Percentiles rank a stretch among this genome's conserved stretches.
Conservation (phyloP, 805 yeast species). For the Ogataea chonburiensis region DNA sequence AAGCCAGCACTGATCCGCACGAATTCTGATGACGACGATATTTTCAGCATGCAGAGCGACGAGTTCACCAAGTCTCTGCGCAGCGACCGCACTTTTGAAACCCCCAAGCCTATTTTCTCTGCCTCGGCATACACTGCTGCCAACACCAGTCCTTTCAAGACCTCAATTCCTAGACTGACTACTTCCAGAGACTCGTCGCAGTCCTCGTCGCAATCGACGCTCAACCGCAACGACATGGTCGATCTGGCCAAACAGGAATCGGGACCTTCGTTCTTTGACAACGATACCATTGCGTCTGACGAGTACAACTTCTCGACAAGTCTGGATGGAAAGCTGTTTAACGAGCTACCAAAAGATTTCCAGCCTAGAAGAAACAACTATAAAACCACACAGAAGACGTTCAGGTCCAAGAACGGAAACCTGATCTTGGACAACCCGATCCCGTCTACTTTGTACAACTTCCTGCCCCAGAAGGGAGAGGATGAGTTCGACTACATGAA, state of each 20-base stretch:
- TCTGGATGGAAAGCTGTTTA: constrained; percentile 34
- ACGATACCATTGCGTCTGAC: constrained; percentile 23
- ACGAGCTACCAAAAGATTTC: constrained; percentile 31
- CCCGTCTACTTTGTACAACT: constrained; percentile 82
- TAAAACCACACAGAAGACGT: constrained; percentile 52
- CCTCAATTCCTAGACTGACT: constrained; percentile 23
- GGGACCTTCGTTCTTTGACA: constrained; percentile 19
- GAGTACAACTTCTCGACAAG: constrained; percentile 25
- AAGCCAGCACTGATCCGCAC: constrained; percentile 47
- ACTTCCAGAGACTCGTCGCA: constrained; percentile 28
- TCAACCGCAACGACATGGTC: constrained; percentile 6
- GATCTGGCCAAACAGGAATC: constrained; percentile 17
- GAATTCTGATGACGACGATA: constrained; percentile 36
- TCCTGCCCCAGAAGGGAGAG: constrained; percentile 80
- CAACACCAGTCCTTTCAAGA: constrained; percentile 32
- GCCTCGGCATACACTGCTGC: constrained; percentile 65
- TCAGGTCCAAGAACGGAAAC: constrained; percentile 74
- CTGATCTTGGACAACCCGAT: constrained; percentile 91
- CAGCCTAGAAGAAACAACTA: constrained; percentile 40
- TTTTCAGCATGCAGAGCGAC: constrained; percentile 20
- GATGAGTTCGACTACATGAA: constrained; percentile 96
- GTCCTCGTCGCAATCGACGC: constrained; percentile 24
- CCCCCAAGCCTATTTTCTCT: constrained; percentile 65
- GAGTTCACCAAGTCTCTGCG: constrained; percentile 38
- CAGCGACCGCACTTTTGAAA: constrained; percentile 44